These are phyloP conservation scores for Metarhizium humberi DNA, from an alignment of 2,329 filamentous ascomycete species.

Conservation along the genomic window DNA sequence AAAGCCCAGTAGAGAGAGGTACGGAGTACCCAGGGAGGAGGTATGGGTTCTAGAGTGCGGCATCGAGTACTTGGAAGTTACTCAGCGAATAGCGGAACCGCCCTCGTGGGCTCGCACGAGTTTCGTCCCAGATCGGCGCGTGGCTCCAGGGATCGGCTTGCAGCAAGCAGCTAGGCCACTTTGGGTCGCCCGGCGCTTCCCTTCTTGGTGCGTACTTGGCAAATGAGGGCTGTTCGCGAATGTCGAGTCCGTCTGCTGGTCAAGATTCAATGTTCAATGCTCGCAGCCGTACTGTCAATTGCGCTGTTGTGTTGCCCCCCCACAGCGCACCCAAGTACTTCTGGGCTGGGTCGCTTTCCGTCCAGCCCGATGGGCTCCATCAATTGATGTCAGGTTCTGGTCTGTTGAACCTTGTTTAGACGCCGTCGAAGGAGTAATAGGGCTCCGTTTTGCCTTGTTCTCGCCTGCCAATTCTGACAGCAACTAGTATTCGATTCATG, in stretches of 20 bases:
- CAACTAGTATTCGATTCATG: not conserved
- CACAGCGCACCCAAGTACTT: too few species aligned
- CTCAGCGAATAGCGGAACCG: constrained; percentile 5
- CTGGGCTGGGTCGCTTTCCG: too few species aligned
- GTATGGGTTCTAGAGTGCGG: not conserved
- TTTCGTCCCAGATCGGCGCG: constrained; percentile 23
- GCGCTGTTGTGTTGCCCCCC: too few species aligned
- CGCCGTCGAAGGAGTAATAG: not conserved
- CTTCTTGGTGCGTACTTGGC: too few species aligned
- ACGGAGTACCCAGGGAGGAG: too few species aligned
- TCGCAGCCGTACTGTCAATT: too few species aligned
- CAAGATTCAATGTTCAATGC: too few species aligned
- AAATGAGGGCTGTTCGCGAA: too few species aligned
- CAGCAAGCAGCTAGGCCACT: constrained; percentile 14
- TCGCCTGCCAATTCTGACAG: not conserved
- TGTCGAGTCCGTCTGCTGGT: too few species aligned
- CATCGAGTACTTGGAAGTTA: not conserved
- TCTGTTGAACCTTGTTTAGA: not conserved
- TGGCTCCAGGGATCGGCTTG: constrained; percentile 26
- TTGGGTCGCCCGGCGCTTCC: constrained; percentile 10
- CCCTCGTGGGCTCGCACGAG: constrained; percentile 7
- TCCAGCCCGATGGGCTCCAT: too few species aligned
- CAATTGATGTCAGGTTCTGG: not conserved
- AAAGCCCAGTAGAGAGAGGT: too few species aligned
- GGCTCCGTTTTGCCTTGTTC: not conserved